Base-by-base conservation (phyloP, 139 green algal species). In the Chlorella sp. region DNA sequence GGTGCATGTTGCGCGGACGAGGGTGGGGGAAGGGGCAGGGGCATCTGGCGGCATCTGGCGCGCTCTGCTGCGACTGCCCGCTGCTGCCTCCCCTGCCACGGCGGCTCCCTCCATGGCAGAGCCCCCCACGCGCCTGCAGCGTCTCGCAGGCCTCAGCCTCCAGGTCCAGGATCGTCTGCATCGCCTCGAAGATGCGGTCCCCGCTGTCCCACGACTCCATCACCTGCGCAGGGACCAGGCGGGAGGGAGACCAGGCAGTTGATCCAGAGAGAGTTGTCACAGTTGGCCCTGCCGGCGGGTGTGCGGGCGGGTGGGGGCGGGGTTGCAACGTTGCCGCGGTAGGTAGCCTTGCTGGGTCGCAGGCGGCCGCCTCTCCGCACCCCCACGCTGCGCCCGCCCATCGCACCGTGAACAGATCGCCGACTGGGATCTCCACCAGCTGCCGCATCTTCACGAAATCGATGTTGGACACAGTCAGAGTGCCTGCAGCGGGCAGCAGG, bases 371-470 rank as follows among this genome's bases (percentile, higher is more conserved):
- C 29, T 17, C 56, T 8, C 19, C 21, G 55, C 55, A 3, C 27
- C n/a, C 25, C 5, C 27, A 27, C 55, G 55, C 55, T 8, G 55
- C 4, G 4, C 21, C 25, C 12, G n/a, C 5, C 25, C 23, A 11
- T 17, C 67, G 5, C 67, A 73, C 72, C 1, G 88, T 91, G 77
- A 94, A 94, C 27, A 94, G 72, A 53, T 94, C 90, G 23, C 90
- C 90, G 17, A 85, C 38, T 6, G 89, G 82, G 43, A 93, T 91
- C 63, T 71, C 87, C 27, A 83, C 87, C 4, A 82, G 41, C 41
- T 77, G 25, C 0, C 90, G 73, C 90, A 94, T 94, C 69, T 87
- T 79, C 3, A 73, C 75, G 53, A 92, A 94, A 62, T 91, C 83
- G 15, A 94, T 94, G 76, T 90, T 86, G 0, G 64, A 77, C 27